Conservation (phyloP, 116 monocot genomes). For the Iris pallida region DNA sequence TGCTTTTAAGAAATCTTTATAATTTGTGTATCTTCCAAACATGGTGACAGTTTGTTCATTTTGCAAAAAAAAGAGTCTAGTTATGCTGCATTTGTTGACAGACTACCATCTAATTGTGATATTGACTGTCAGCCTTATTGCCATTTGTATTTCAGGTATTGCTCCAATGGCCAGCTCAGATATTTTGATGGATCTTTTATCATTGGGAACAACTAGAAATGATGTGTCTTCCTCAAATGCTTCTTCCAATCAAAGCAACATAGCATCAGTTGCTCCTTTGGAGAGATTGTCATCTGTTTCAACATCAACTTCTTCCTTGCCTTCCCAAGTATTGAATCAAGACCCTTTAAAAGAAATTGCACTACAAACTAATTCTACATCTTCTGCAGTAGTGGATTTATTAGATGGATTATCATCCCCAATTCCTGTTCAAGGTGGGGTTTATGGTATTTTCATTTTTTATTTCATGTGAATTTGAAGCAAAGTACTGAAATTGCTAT, state of each 20-base stretch:
- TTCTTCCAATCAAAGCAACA: constrained; percentile 24
- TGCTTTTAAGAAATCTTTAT: too few relatives aligned
- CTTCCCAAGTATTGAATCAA: constrained; percentile 16
- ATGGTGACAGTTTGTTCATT: too few relatives aligned
- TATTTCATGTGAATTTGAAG: neutral
- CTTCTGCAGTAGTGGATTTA: constrained; percentile 50
- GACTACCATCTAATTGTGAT: too few relatives aligned
- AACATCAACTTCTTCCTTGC: constrained; percentile 17
- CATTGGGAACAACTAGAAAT: constrained; percentile 55
- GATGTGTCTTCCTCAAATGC: constrained; percentile 17
- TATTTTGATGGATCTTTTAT: constrained; percentile 90
- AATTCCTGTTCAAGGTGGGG: constrained; percentile 41
- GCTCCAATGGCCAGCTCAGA: constrained; percentile 40
- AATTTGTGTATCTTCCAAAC: too few relatives aligned
- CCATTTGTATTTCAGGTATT: constrained; percentile 13
- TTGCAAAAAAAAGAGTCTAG: too few relatives aligned
- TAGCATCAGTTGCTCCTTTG: constrained; percentile 11
- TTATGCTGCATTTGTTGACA: too few relatives aligned
- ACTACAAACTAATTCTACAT: constrained; percentile 36
- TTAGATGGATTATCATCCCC: constrained; percentile 60
- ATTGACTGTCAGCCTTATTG: too few relatives aligned
- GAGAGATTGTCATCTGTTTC: constrained; percentile 33
- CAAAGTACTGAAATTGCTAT: constrained; percentile 7
- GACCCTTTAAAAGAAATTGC: constrained; percentile 27
- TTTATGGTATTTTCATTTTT: neutral